A percentile compares a stretch with the other conserved stretches of the same genome.
Evolutionary conservation across 1,284 basidiomycete species (phyloP).

Genomic region (Ganoderma resinaceum): DNA sequence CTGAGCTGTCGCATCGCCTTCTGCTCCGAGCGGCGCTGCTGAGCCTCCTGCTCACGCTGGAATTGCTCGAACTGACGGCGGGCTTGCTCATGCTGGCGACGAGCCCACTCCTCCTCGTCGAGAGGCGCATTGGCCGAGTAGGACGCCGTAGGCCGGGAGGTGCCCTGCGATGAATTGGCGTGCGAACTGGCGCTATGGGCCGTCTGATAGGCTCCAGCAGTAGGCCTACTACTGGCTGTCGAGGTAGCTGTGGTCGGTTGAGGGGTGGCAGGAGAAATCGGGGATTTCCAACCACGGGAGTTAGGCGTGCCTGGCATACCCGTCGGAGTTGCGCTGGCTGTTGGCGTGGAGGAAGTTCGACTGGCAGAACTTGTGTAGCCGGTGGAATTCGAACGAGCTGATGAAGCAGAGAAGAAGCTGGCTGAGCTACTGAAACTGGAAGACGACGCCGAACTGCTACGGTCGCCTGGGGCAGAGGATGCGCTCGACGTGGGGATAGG

Average conservation of each 20-base stretch:
- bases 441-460: slow-evolving; percentile 41
- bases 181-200: slow-evolving; percentile 20
- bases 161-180: slow-evolving; percentile 17
- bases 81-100: slow-evolving; percentile 62
- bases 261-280: slow-evolving; percentile 26
- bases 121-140: slow-evolving; percentile 19
- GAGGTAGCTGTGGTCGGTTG: slow-evolving; percentile 34
- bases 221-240: slow-evolving; percentile 28
- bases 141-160: slow-evolving; percentile 21
- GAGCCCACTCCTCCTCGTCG: slow-evolving; percentile 58
- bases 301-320: slow-evolving; percentile 28
- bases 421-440: slow-evolving; percentile 34
- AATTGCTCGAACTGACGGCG: slow-evolving; percentile 66
- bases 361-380: slow-evolving; percentile 36
- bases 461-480: slow-evolving; percentile 36
- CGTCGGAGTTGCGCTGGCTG: slow-evolving; percentile 29
- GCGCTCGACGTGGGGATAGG: slow-evolving; percentile 32
- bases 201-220: slow-evolving; percentile 22
- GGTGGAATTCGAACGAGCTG: slow-evolving; percentile 34
- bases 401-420: slow-evolving; percentile 30
- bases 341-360: slow-evolving; percentile 35
- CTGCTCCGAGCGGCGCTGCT: slow-evolving; percentile 45
- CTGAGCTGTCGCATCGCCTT: slow-evolving; percentile 53
- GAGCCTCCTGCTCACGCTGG: slow-evolving; percentile 60
- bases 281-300: slow-evolving; percentile 29